phyloP scores from a whole-genome alignment of 2,329 filamentous ascomycete genomes.

The Magnaporthiopsis incrustans region DNA sequence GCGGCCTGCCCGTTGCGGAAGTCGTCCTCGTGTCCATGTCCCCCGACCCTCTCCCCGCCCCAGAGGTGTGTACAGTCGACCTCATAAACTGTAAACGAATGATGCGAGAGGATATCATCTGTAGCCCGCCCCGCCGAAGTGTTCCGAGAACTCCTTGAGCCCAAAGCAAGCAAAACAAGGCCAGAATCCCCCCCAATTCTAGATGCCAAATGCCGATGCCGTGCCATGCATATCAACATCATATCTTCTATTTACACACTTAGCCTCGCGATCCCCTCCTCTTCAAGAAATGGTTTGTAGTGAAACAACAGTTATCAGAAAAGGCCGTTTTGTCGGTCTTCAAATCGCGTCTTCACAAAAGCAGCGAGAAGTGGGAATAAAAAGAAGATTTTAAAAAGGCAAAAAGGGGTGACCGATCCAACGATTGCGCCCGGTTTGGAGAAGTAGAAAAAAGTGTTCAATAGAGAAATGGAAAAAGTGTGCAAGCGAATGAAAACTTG shows the following conservation, averaged over 20 bases:
- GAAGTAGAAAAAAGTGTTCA: conserved; percentile 2
- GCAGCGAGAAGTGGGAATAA: conserved; percentile 12
- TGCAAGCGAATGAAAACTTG: conserved; percentile 1
- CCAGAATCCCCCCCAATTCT: conserved; percentile 26
- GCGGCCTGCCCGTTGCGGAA: conserved; percentile 3
- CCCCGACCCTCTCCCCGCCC: conserved; percentile 9
- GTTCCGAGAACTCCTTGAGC: conserved; percentile 39
- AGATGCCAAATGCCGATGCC: conserved; percentile 41
- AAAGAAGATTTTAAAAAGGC: conserved; percentile 16
- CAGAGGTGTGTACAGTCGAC: conserved; percentile 4
- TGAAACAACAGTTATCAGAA: conserved; percentile 10
- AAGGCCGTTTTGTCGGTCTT: conserved; percentile 14
- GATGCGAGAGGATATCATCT: conserved; percentile 29
- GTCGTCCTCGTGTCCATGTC: conserved; percentile 2
- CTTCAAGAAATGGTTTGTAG: conserved; percentile 11
- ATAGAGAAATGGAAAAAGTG: conserved; percentile 6
- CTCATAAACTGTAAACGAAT: conserved; percentile 32
- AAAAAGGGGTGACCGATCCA: conserved; percentile 9
- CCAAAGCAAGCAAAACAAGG: conserved; percentile 20
- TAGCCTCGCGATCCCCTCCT: conserved; percentile 25
- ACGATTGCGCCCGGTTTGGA: conserved; percentile 3
- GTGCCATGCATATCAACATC: conserved; percentile 41
- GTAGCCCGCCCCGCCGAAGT: conserved; percentile 26
- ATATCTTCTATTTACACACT: conserved; percentile 40
- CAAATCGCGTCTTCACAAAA: conserved; percentile 10